These are phyloP conservation scores for Phialophora expanda DNA, from an alignment of 2,329 filamentous ascomycete genomes.

Conservation along the genomic window DNA sequence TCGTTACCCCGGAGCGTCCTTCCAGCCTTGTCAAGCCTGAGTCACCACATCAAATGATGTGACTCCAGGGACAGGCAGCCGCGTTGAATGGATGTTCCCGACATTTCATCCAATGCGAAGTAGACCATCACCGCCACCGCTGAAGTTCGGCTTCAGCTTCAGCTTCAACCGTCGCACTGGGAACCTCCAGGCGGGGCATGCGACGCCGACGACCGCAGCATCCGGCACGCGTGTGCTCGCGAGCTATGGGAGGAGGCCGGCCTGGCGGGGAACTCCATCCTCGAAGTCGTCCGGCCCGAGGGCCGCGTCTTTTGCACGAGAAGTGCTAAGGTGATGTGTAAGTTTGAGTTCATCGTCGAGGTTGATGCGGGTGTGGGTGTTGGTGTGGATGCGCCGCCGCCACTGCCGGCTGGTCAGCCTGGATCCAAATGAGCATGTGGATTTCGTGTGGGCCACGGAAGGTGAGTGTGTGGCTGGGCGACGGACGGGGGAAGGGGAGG, in stretches of 20 bases:
- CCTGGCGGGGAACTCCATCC: constrained; percentile 51
- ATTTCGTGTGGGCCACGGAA: constrained; percentile 47
- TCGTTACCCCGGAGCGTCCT: too few relatives aligned
- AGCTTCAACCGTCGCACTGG: constrained; percentile 44
- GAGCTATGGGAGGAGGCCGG: constrained; percentile 61
- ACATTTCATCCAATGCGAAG: not conserved
- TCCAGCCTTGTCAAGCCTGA: not conserved
- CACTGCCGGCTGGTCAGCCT: constrained; percentile 38
- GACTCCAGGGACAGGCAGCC: not conserved
- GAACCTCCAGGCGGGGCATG: constrained; percentile 59
- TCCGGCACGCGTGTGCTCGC: constrained; percentile 56
- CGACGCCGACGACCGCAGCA: constrained; percentile 53
- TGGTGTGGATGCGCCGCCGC: not conserved
- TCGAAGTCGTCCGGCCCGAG: constrained; percentile 48
- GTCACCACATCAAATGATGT: not conserved
- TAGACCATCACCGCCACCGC: not conserved
- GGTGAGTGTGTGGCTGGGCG: constrained; percentile 42
- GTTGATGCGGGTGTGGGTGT: constrained; percentile 34
- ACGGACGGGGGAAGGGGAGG: not conserved
- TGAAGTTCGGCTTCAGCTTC: not conserved
- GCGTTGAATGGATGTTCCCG: not conserved
- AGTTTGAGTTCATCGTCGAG: constrained; percentile 49
- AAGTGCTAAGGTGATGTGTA: constrained; percentile 39
- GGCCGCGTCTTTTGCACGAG: constrained; percentile 35
- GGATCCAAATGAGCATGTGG: constrained; percentile 46